Base-by-base conservation (phyloP, 2,329 filamentous ascomycete genomes). In the Sarocladium strictum region DNA sequence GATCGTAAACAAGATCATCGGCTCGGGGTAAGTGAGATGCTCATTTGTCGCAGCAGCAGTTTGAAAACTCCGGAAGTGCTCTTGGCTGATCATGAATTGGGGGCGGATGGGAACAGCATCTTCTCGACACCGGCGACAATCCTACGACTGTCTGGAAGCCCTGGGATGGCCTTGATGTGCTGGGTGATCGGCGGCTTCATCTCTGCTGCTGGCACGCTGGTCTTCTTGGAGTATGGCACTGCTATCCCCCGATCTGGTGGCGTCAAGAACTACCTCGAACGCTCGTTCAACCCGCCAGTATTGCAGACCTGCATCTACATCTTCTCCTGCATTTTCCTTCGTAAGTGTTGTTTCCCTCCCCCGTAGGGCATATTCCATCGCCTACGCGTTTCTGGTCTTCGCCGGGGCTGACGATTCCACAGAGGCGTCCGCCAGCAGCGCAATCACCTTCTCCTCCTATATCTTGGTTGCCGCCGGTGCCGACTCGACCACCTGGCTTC, bases 191-290 rank as follows among this genome's bases (percentile, higher is more conserved):
- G 61, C 1, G 55, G 57, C 5, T 53, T 62, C 1, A 61, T 63
- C 27, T 54, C 61, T 1, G 63, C 61, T 1, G 60, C 57, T 17
- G 62, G 62, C 2, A 53, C 58, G 3, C 58, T 63, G 26, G 58
- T 62, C 12, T 60, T 63, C 56, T 55, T 63, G 5, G 60, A 63
- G 24, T 63, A 62, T 49, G 62, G 62, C 1, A 56, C 59, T 2
- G 60, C 59, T 2, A 61, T 63, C 3, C 61, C 61, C 2, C 53
- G 60, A 54, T 60, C 58, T 3, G 60, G 61, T 4, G 59, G 61
- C 5, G 57, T 63, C 54, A 63, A 63, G 57, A 63, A 63, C 35
- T 63, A 63, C 35, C 60, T 63, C 2, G 61, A 63, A 33, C 56
- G 61, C 1, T 58, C 60, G 1, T 63, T 59, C 45, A 56, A 45